These are phyloP conservation scores for Adiantum capillusveneris DNA, from an alignment of 75 land plant species.

Conservation along the genomic window DNA sequence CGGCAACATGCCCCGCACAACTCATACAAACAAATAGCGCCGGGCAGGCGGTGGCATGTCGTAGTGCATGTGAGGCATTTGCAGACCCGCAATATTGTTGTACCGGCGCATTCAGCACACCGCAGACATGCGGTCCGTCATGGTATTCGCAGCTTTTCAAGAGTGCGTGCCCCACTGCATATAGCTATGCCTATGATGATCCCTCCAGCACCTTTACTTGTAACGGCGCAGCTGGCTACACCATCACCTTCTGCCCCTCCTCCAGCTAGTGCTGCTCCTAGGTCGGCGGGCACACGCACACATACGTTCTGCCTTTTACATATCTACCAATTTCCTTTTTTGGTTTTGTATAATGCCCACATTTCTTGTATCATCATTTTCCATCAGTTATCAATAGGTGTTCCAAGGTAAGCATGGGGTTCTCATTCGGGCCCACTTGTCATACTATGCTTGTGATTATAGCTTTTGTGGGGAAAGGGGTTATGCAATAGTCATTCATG, in stretches of 20 bases:
- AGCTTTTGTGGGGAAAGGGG: no score
- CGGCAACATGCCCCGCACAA: slow-evolving; percentile 51
- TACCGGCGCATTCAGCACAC: slow-evolving; percentile 44
- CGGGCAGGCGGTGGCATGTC: slow-evolving; percentile 44
- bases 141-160: slow-evolving; percentile 64
- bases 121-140: slow-evolving; percentile 53
- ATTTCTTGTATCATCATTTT: no score
- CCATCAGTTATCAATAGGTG: no score
- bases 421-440: no score
- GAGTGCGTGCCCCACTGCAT: slow-evolving; percentile 73
- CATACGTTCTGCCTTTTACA: no score
- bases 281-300: no score
- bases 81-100: slow-evolving; percentile 62
- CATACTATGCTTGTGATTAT: no score
- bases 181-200: slow-evolving; percentile 95
- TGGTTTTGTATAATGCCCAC: no score
- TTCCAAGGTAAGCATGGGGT: no score
- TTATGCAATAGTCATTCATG: no score
- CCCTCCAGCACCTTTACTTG: slow-evolving; percentile 83
- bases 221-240: slow-evolving; percentile 37
- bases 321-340: no score
- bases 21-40: slow-evolving; percentile 12
- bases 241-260: slow-evolving; percentile 55
- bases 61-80: slow-evolving; percentile 82
- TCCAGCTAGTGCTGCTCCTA: no score